Conservation (phyloP, 805 yeast genomes). For the Myxozyma mucilagina region DNA sequence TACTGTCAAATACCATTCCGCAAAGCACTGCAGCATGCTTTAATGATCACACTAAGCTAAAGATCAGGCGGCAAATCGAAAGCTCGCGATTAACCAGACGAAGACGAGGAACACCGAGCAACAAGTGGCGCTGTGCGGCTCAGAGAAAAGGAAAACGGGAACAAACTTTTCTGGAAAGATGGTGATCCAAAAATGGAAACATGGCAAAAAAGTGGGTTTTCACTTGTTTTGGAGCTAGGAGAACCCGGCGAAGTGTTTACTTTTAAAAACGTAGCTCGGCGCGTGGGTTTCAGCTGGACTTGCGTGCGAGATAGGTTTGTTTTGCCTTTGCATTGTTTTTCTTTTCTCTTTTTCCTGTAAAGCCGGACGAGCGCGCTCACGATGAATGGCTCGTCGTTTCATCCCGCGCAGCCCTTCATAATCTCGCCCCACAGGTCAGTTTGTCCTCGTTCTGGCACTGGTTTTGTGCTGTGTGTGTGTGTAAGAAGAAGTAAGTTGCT, state of each 20-base stretch:
- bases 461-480: no score
- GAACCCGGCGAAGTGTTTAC: no score
- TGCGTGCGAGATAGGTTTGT: not conserved
- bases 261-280: no score
- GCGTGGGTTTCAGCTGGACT: not conserved
- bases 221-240: no score
- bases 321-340: not conserved
- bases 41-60: not conserved
- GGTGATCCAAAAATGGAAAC: no score
- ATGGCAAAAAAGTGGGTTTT: no score
- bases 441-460: not conserved
- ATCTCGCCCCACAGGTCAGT: conserved; percentile 32
- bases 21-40: no score
- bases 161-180: no score
- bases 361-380: not conserved
- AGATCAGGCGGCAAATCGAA: not conserved
- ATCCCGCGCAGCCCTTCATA: conserved; percentile 28
- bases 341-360: not conserved
- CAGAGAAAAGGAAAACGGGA: no score
- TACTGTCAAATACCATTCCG: not conserved
- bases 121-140: no score
- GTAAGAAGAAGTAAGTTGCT: no score
- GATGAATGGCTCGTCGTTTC: conserved; percentile 28
- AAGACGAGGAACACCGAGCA: no score
- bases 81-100: not conserved